A percentile compares a stretch with the other conserved stretches of the same genome.
Evolutionary conservation across 2,329 filamentous ascomycete genomes (phyloP).

Genomic region (Fusarium proliferatum): DNA sequence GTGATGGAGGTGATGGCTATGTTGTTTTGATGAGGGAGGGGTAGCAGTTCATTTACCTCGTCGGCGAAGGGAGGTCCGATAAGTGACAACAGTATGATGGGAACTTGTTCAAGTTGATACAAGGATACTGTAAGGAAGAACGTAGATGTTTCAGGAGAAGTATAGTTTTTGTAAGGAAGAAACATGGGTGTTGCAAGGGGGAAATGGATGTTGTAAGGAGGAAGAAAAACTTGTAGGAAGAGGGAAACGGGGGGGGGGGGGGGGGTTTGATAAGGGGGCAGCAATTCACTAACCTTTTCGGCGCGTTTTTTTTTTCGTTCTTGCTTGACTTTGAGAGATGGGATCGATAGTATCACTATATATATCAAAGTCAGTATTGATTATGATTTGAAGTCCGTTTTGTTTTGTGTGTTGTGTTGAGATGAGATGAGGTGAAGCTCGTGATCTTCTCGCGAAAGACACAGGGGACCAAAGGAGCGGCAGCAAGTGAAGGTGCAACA

Average conservation of each 20-base stretch:
- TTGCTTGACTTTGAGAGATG: not conserved
- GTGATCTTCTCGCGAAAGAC: not conserved
- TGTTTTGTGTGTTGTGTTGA: not conserved
- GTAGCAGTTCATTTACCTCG: not conserved
- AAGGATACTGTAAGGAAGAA: not conserved
- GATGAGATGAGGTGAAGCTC: not conserved
- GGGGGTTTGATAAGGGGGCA: not conserved
- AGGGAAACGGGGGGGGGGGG: not conserved
- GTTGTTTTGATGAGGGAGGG: not conserved
- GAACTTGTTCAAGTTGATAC: not conserved
- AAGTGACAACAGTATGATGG: not conserved
- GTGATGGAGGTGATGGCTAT: not conserved
- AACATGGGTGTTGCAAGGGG: too few species aligned
- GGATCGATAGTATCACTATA: not conserved
- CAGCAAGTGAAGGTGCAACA: not conserved
- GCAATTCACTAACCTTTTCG: constrained; percentile 14
- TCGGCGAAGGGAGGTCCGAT: not conserved
- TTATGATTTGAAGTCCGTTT: not conserved
- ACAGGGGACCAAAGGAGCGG: not conserved
- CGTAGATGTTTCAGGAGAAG: not conserved
- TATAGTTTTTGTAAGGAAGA: not conserved
- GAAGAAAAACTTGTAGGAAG: not conserved
- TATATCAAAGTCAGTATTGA: not conserved
- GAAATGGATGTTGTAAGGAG: not conserved
- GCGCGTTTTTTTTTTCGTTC: not conserved